Base-by-base conservation (phyloP, 2,329 filamentous ascomycete species). In the Lasiodiplodia theobromae region DNA sequence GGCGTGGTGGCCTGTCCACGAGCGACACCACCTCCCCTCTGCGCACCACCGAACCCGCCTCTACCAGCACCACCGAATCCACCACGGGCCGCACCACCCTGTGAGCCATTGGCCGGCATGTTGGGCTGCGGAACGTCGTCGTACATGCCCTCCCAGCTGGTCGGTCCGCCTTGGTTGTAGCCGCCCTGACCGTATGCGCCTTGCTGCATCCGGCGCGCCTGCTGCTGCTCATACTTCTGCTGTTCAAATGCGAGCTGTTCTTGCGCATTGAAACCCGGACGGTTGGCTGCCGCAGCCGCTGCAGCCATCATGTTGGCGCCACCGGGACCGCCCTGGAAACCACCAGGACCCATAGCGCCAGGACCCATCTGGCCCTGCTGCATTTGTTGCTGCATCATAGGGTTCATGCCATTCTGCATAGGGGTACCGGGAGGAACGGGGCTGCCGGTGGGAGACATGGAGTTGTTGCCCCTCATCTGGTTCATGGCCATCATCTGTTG, bases 101-200 rank as follows among this genome's bases (percentile, higher is more conserved):
- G 83, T 72, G 84, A 83, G 1, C 57, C 66, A 68, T 80, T 60
- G 10, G 54, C 80, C 73, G 82, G 84, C 72, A 90, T 87, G 73
- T 90, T 90, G 5, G 93, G 93, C 77, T 95, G 93, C 18, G 94
- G 94, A 2, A 94, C 92, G 78, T 97, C 95, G 77, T 98, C 95
- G 79, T 97, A 98, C 94, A 97, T 97, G 75, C 95, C 95, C 79
- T 98, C 95, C 94, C 94, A 97, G 51, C 91, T 94, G 28, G 92
- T 93, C n/a, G 91, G 91, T 18, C 89, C 89, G 54, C 88, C 89
- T 68, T 83, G 83, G 47, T 82, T 86, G 78, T 77, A 80, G 31
- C 80, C 80, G 68, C 75, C 77, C 54, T 72, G 70, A 16, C 57
- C 62, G 65, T 72, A 68, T 40, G 72, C 73, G 69, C 40, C 70